Evolutionary conservation across 1,139 yeast genomes (phyloP), one percentile per base, ranked within the genome.

Genomic region (Nadsonia starkeyi-henricii): DNA sequence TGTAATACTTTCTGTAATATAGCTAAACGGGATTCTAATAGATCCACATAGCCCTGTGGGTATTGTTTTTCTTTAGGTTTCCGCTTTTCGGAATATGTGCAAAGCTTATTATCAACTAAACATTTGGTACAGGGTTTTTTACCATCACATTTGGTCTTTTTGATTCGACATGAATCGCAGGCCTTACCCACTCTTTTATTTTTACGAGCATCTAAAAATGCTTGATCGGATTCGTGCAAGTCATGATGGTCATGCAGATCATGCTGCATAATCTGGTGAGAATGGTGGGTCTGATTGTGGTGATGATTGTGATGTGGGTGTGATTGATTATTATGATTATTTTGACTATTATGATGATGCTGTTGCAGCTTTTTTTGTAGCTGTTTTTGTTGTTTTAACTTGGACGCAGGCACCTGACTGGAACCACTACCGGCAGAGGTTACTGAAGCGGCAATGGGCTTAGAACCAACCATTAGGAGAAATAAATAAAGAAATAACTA

Each of bases 51-150:
- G 1, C 83, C 83, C 42, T 68, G 66, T 1, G 86, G 81, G 56
- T 79, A 81, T 45, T 67, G 66, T 59, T 78, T 78, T 53, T 81
- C 88, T 52, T 72, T 75, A 41, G 71, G 68, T 56, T 77, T 77
- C 62, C 75, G 77, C 66, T 81, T 74, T 54, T 81, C 85, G 26
- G 85, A 77, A 59, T 81, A 83, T 0, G 84, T 80, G 63, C 93
- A 83, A 43, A 82, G 73, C 61, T 81, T 82, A 62, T 83, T 82
- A 58, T 82, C 89, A 46, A 74, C 69, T 12, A 74, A 65, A 60
- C 93, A 83, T 48, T 82, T 71, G 43, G 77, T 72, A 58, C 93
- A 83, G 1, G 93, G 91, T 58, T 80, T 80, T 54, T 76, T 74
- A 18, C 93, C 93, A 55, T 83, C 86, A 63, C 89, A 83, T 58